phyloP scores from a whole-genome alignment of 352 stramenopile genomes.

The Pythium vanterpoolii region DNA sequence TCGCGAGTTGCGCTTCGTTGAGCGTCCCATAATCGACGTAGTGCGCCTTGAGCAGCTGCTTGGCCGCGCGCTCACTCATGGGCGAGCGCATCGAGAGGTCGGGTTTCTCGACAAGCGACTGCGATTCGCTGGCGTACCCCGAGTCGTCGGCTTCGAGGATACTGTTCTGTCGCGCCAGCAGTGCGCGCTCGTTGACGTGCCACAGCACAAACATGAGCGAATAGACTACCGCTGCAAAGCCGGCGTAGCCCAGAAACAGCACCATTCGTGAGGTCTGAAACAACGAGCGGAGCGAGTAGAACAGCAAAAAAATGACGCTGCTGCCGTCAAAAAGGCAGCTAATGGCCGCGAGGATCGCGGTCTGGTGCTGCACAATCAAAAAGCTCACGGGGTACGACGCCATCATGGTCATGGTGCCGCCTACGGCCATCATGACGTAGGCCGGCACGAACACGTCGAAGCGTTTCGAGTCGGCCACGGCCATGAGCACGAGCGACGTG shows the following conservation, averaged over 20 bases:
- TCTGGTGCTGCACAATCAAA: conserved; percentile 36
- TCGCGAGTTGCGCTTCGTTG: conserved; percentile 16
- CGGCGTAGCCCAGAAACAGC: conserved; percentile 41
- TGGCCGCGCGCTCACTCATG: conserved; percentile 24
- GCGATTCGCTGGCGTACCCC: conserved; percentile 1
- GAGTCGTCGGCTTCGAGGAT: background rate
- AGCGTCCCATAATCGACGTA: conserved; percentile 27
- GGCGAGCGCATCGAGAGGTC: conserved; percentile 19
- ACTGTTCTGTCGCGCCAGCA: conserved; percentile 20
- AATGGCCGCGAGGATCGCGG: conserved; percentile 40
- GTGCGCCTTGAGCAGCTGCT: conserved; percentile 24
- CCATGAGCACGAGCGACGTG: conserved; percentile 60
- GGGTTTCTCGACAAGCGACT: background rate
- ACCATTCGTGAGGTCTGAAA: conserved; percentile 20
- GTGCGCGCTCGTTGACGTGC: conserved; percentile 63
- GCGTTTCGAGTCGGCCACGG: conserved; percentile 51
- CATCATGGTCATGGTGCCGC: conserved; percentile 49
- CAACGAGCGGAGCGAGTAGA: conserved; percentile 30
- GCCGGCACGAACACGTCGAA: conserved; percentile 47
- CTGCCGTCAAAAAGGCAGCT: conserved; percentile 45
- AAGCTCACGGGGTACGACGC: conserved; percentile 41
- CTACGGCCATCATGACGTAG: conserved; percentile 37
- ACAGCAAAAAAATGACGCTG: conserved; percentile 36
- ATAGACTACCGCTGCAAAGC: conserved; percentile 48
- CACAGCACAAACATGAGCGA: conserved; percentile 64